Conservation (phyloP, 768 basidiomycete species). For the Lyophyllum shimeji region DNA sequence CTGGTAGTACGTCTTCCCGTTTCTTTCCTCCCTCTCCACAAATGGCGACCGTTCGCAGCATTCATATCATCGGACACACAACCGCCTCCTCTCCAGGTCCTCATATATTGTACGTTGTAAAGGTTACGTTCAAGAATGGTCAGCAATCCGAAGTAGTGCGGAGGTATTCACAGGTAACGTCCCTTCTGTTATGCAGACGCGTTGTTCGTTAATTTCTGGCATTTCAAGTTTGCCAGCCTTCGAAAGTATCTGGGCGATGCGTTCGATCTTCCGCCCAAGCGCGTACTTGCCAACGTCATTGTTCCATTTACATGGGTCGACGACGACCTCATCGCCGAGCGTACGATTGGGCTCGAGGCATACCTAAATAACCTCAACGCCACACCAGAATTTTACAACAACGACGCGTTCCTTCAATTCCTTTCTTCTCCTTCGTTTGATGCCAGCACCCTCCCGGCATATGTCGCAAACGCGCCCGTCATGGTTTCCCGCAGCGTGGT, state of each 20-base stretch:
- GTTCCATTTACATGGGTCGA: conserved; percentile 47
- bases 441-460: not conserved
- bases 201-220: not conserved
- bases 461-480: not conserved
- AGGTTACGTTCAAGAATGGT: conserved; percentile 33
- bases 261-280: conserved; percentile 38
- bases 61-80: conserved; percentile 41
- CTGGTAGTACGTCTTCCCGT: not conserved
- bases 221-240: conserved; percentile 26
- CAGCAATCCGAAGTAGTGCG: conserved; percentile 28
- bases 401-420: conserved; percentile 32
- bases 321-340: conserved; percentile 43
- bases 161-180: conserved; percentile 43
- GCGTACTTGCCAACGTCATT: conserved; percentile 39
- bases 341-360: conserved; percentile 38
- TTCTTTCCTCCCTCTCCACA: not conserved
- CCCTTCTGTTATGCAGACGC: not conserved
- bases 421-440: conserved; percentile 17
- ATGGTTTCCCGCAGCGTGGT: conserved; percentile 8
- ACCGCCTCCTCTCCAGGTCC: conserved; percentile 45
- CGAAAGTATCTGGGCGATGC: conserved; percentile 22
- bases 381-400: conserved; percentile 27
- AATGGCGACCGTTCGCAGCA: conserved; percentile 12
- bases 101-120: conserved; percentile 45
- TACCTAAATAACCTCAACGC: conserved; percentile 36